These are phyloP conservation scores for Jacaranda copaia DNA, from an alignment of 257 asterid genomes.

Conservation along the genomic window DNA sequence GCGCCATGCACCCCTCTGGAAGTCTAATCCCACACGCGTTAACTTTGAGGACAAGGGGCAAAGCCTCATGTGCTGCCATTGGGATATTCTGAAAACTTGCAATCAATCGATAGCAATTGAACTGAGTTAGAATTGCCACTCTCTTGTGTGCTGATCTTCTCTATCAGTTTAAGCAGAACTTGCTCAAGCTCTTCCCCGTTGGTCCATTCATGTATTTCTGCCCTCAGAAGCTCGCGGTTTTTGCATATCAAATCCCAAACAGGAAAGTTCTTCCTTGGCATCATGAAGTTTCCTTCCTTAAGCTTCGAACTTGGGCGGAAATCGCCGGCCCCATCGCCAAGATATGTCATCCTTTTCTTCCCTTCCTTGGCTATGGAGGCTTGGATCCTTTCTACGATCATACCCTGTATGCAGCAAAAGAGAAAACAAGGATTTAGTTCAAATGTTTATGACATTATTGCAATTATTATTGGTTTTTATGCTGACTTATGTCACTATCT, in stretches of 20 bases:
- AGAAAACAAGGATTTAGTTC: neutral
- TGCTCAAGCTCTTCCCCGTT: slow-evolving; percentile 66
- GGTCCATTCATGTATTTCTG: slow-evolving; percentile 66
- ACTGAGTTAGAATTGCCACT: neutral
- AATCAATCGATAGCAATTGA: slow-evolving; percentile 45
- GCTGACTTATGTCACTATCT: slow-evolving; percentile 25
- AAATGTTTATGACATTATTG: neutral
- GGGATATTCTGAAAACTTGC: slow-evolving; percentile 48
- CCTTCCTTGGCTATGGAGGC: slow-evolving; percentile 58
- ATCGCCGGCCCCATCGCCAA: slow-evolving; percentile 85
- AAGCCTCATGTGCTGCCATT: slow-evolving; percentile 38
- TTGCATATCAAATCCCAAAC: slow-evolving; percentile 70
- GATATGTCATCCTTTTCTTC: slow-evolving; percentile 62
- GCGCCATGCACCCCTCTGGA: neutral
- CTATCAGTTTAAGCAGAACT: slow-evolving; percentile 50
- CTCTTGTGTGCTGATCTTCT: slow-evolving; percentile 44
- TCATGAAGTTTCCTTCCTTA: slow-evolving; percentile 53
- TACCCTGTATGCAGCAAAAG: slow-evolving; percentile 48
- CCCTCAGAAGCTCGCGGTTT: slow-evolving; percentile 47
- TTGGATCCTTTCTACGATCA: slow-evolving; percentile 70
- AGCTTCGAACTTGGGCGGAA: slow-evolving; percentile 63
- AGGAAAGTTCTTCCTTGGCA: slow-evolving; percentile 32
- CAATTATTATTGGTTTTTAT: neutral
- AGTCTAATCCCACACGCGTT: neutral
- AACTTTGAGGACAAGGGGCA: slow-evolving; percentile 51